Conservation (phyloP, 2,329 filamentous ascomycete species). For the Dactylonectria estremocensis region DNA sequence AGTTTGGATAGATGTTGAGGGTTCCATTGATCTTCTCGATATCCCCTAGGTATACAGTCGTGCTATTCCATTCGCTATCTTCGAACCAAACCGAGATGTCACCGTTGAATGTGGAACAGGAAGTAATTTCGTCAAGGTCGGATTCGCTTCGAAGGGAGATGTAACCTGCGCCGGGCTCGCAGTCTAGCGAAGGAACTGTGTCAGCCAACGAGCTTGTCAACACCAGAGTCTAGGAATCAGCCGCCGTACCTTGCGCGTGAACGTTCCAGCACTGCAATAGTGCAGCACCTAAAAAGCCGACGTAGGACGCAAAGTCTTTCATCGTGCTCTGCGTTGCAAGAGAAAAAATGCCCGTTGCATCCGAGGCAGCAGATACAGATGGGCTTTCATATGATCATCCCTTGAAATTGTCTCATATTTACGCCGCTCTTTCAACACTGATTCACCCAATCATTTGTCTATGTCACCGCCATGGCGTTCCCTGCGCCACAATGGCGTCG, state of each 20-base stretch:
- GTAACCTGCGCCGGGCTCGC: constrained; percentile 1
- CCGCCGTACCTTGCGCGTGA: background rate
- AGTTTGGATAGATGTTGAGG: constrained; percentile 8
- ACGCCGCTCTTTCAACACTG: background rate
- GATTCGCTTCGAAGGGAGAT: background rate
- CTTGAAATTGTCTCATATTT: background rate
- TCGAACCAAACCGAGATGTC: background rate
- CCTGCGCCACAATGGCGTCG: background rate
- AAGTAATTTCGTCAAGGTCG: background rate
- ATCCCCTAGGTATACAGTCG: background rate
- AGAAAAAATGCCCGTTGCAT: background rate
- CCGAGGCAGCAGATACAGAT: background rate
- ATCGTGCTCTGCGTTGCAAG: background rate
- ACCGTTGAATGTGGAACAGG: constrained; percentile 3
- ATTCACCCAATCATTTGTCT: background rate
- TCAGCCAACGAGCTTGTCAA: background rate
- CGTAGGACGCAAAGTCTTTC: background rate
- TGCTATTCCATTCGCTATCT: background rate
- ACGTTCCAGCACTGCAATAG: background rate
- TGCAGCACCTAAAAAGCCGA: background rate
- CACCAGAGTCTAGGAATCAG: background rate
- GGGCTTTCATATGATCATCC: background rate
- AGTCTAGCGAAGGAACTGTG: background rate
- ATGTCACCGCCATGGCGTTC: background rate
- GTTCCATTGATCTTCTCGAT: constrained; percentile 1